Conservation (phyloP, 2,329 filamentous ascomycete species). For the Leptosphaerulina australis region DNA sequence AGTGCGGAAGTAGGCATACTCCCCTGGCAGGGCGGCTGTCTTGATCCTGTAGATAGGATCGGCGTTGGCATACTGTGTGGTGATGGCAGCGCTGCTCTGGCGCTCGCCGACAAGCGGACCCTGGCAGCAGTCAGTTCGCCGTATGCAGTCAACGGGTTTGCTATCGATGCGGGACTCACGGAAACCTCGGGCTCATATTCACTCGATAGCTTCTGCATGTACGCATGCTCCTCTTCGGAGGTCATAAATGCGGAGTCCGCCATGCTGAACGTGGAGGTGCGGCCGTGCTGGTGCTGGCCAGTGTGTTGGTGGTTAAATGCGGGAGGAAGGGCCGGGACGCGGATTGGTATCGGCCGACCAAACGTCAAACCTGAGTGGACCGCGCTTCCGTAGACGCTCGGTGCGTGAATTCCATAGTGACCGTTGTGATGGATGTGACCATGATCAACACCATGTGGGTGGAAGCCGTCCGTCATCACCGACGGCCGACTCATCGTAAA, state of each 20-base stretch:
- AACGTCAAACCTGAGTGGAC: constrained; percentile 41
- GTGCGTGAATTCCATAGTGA: constrained; percentile 34
- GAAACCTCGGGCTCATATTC: constrained; percentile 64
- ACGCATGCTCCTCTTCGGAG: constrained; percentile 62
- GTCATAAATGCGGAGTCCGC: constrained; percentile 43
- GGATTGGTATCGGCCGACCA: constrained; percentile 51
- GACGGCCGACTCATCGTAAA: constrained; percentile 40
- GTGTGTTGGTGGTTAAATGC: constrained; percentile 43
- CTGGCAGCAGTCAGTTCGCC: constrained; percentile 56
- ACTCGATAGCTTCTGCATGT: constrained; percentile 67
- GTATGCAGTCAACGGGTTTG: constrained; percentile 20
- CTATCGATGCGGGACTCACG: constrained; percentile 50
- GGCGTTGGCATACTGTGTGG: constrained; percentile 84
- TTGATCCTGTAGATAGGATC: constrained; percentile 86
- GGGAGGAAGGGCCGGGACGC: constrained; percentile 49
- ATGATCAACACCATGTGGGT: constrained; percentile 22
- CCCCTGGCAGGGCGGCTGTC: constrained; percentile 80
- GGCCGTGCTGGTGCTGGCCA: constrained; percentile 40
- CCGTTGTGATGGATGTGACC: constrained; percentile 13
- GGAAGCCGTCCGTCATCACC: constrained; percentile 38
- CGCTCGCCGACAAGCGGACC: constrained; percentile 82
- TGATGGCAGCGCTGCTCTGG: constrained; percentile 76
- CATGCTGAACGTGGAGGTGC: constrained; percentile 46
- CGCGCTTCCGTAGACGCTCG: constrained; percentile 32
- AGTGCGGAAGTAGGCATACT: constrained; percentile 85